Percentiles rank a stretch among this genome's conserved stretches.
phyloP scores from a whole-genome alignment of 371 early-diverging fungal genomes.

The Parasitella parasitica region DNA sequence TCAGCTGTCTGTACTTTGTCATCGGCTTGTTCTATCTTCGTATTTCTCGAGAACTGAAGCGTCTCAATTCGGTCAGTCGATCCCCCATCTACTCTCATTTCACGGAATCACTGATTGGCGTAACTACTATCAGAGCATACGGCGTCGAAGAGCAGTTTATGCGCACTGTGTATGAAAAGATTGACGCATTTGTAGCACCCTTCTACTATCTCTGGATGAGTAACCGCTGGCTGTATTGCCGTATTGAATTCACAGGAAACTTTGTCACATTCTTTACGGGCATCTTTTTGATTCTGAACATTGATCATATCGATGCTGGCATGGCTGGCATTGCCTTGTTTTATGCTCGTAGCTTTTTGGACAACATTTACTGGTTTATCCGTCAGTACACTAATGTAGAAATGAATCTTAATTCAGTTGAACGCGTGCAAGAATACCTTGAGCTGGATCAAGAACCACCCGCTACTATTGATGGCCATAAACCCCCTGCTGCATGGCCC shows the following conservation, averaged over 20 bases:
- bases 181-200: constrained; percentile 71
- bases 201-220: constrained; percentile 82
- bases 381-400: constrained; percentile 73
- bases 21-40: constrained; percentile 66
- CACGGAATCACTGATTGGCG: constrained; percentile 66
- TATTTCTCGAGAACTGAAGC: constrained; percentile 78
- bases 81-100: constrained; percentile 77
- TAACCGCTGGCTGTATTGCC: constrained; percentile 81
- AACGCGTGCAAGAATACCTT: constrained; percentile 82
- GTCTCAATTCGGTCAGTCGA: constrained; percentile 73
- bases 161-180: constrained; percentile 49
- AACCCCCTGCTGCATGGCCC: constrained; percentile 77
- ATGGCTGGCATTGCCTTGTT: constrained; percentile 82
- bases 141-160: constrained; percentile 64
- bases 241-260: constrained; percentile 74
- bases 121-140: constrained; percentile 73
- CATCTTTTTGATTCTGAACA: constrained; percentile 53
- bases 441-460: constrained; percentile 71
- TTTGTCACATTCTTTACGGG: constrained; percentile 69
- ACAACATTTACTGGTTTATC: constrained; percentile 44
- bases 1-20: constrained; percentile 28
- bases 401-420: constrained; percentile 81
- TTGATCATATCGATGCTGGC: constrained; percentile 68
- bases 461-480: constrained; percentile 31
- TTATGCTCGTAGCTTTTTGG: constrained; percentile 72